Conservation (phyloP, 2,329 filamentous ascomycete species). For the Xylariaceae sp. region DNA sequence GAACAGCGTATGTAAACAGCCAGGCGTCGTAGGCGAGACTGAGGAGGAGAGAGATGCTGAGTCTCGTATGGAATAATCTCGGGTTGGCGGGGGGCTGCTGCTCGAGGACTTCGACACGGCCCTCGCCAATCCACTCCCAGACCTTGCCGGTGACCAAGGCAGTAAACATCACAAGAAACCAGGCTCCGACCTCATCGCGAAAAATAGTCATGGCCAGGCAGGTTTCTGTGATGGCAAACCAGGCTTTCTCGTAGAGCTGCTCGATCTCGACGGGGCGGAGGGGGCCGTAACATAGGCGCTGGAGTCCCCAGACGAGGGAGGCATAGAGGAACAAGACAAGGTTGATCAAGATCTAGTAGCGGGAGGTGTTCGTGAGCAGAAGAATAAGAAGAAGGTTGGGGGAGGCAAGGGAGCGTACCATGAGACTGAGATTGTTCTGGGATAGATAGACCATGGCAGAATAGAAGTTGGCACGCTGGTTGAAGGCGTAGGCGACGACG, state of each 20-base stretch:
- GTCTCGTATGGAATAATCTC: slow-evolving; percentile 76
- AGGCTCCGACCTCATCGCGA: slow-evolving; percentile 86
- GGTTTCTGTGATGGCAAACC: slow-evolving; percentile 97
- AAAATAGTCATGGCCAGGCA: slow-evolving; percentile 98
- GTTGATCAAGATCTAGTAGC: slow-evolving; percentile 76
- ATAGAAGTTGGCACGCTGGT: slow-evolving; percentile 96
- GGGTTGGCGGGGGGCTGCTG: slow-evolving; percentile 92
- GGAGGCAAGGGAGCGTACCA: slow-evolving; percentile 53
- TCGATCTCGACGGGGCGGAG: slow-evolving; percentile 93
- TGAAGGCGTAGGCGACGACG: slow-evolving; percentile 85
- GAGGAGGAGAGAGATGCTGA: slow-evolving; percentile 73
- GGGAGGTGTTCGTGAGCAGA: slow-evolving; percentile 11
- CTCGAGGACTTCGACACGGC: slow-evolving; percentile 87
- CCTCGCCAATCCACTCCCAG: slow-evolving; percentile 98
- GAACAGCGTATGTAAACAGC: slow-evolving; percentile 77
- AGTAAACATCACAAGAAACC: slow-evolving; percentile 96
- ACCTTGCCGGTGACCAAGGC: slow-evolving; percentile 89
- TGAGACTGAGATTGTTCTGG: slow-evolving; percentile 91
- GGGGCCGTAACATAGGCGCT: slow-evolving; percentile 84
- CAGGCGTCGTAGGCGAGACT: slow-evolving; percentile 76
- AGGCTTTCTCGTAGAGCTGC: slow-evolving; percentile 93
- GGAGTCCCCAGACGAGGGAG: slow-evolving; percentile 78
- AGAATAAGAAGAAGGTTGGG: neutral
- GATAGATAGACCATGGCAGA: slow-evolving; percentile 95
- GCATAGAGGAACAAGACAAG: slow-evolving; percentile 78